Conservation (phyloP, 441 rosid genomes). For the Mallotus repandus region DNA sequence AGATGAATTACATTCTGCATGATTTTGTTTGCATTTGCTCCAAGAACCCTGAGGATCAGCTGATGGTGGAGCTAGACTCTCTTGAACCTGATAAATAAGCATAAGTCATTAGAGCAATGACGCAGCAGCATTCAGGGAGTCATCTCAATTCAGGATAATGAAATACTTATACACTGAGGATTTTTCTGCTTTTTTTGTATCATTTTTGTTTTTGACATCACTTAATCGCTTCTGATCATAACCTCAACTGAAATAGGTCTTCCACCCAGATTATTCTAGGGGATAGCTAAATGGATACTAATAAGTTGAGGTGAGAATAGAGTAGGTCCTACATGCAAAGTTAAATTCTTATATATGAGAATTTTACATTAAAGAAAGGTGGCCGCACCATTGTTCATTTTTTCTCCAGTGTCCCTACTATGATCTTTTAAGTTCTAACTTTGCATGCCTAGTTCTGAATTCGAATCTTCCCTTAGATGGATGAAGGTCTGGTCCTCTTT, state of each 20-base stretch:
- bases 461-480: background rate
- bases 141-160: background rate
- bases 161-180: too few relatives aligned
- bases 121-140: conserved; percentile 1
- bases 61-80: conserved; percentile 74
- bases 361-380: background rate
- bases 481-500: background rate
- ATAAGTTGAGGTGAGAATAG: background rate
- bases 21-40: conserved; percentile 72
- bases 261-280: background rate
- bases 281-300: background rate
- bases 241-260: background rate
- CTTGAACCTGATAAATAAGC: conserved; percentile 48
- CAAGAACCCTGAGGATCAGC: conserved; percentile 91
- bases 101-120: background rate
- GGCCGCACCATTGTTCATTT: background rate
- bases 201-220: background rate
- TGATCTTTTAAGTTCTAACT: background rate
- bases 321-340: background rate
- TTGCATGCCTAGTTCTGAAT: background rate
- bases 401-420: background rate
- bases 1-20: conserved; percentile 56
- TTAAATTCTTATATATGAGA: background rate
- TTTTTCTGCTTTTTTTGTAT: background rate
- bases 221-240: background rate